Percentiles rank a stretch among this genome's conserved stretches.
Evolutionary conservation across 2,329 filamentous ascomycete species (phyloP).

Genomic region (Alternaria angustiovoidea): DNA sequence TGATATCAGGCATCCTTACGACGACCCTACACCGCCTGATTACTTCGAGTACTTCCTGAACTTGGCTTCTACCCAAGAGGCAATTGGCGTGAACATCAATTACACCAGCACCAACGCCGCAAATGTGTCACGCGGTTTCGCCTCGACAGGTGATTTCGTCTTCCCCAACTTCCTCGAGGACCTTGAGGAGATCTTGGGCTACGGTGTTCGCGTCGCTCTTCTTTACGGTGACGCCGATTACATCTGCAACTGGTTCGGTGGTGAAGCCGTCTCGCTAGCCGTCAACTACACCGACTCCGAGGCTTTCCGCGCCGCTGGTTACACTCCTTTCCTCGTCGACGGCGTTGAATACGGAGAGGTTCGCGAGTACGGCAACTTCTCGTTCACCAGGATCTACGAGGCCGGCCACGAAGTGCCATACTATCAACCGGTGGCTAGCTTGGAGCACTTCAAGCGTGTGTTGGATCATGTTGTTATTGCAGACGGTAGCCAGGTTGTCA

Average conservation of each 20-base stretch:
- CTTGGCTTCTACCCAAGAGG: constrained; percentile 60
- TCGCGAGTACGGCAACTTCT: constrained; percentile 75
- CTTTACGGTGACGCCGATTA: constrained; percentile 68
- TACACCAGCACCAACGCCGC: constrained; percentile 56
- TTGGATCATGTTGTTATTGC: constrained; percentile 37
- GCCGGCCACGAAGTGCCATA: constrained; percentile 62
- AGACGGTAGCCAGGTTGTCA: constrained; percentile 41
- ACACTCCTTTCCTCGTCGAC: constrained; percentile 72
- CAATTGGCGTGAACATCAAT: constrained; percentile 62
- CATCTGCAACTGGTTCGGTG: constrained; percentile 73
- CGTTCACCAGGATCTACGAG: constrained; percentile 61
- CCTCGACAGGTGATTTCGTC: constrained; percentile 55
- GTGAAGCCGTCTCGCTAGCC: constrained; percentile 71
- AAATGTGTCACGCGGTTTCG: constrained; percentile 57
- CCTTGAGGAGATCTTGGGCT: constrained; percentile 60
- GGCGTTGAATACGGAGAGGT: constrained; percentile 70
- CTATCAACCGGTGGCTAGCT: constrained; percentile 43
- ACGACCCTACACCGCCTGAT: constrained; percentile 62
- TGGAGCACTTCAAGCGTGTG: constrained; percentile 43
- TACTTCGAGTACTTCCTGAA: constrained; percentile 63
- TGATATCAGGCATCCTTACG: constrained; percentile 61
- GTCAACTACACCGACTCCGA: constrained; percentile 60
- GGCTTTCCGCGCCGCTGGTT: constrained; percentile 71
- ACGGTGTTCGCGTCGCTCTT: constrained; percentile 63
- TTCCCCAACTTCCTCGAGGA: constrained; percentile 57